phyloP scores from a whole-genome alignment of 257 asterid species.

The Rehmannia glutinosa region DNA sequence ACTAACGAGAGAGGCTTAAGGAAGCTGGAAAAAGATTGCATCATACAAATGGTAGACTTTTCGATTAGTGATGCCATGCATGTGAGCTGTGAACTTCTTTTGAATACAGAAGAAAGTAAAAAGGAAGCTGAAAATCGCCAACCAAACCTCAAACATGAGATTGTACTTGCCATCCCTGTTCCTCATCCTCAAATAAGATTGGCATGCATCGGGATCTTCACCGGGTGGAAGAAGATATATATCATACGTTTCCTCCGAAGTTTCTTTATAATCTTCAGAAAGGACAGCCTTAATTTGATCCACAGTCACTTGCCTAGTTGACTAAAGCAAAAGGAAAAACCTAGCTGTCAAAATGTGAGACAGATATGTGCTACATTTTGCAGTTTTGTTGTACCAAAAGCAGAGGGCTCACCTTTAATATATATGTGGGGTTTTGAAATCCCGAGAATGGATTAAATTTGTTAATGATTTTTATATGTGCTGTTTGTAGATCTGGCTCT shows the following conservation, averaged over 20 bases:
- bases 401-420: slow-evolving; percentile 61
- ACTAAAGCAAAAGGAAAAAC: slow-evolving; percentile 39
- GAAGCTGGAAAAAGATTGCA: background rate
- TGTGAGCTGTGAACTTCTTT: background rate
- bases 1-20: background rate
- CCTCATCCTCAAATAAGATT: slow-evolving; percentile 98
- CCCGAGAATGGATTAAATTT: slow-evolving; percentile 99
- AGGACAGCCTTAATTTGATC: slow-evolving; percentile 80
- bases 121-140: slow-evolving; percentile 6
- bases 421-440: slow-evolving; percentile 90
- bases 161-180: slow-evolving; percentile 93
- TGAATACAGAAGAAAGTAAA: background rate
- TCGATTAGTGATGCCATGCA: too few relatives aligned
- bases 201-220: slow-evolving; percentile 99
- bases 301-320: slow-evolving; percentile 60
- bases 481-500: slow-evolving; percentile 93
- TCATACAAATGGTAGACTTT: background rate
- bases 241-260: slow-evolving; percentile 90
- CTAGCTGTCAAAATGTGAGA: slow-evolving; percentile 20
- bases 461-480: slow-evolving; percentile 89
- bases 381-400: slow-evolving; percentile 15
- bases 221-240: slow-evolving; percentile 99
- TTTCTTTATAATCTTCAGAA: slow-evolving; percentile 55
- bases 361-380: background rate
- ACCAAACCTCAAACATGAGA: slow-evolving; percentile 97